Base-by-base conservation (phyloP, 768 basidiomycete species). In the Collybia mongolica region DNA sequence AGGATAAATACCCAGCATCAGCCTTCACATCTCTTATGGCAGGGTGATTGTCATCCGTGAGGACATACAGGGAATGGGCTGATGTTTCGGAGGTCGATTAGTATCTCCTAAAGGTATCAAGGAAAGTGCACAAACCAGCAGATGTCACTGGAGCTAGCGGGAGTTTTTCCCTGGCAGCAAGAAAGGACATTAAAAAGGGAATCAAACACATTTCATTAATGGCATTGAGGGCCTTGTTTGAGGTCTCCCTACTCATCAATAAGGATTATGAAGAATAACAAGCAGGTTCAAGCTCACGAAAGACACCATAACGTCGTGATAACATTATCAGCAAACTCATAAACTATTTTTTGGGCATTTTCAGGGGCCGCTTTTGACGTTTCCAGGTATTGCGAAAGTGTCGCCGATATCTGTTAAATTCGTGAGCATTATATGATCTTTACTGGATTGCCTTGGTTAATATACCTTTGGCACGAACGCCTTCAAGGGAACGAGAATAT, bases 271-370 rank as follows among this genome's bases (percentile, higher is more conserved):
- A 11, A 0, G 5, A 44, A 14, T 39, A 11, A 15, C 2, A 22
- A 6, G 2, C 14, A 22, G 42, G 39, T 28, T 39, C 40, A 9
- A 15, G 83, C 91, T 81, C 75, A 96, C 87, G 92, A 92, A 56
- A 98, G 76, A 69, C 93, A 95, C 95, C 95, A 97, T 20, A 98
- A 66, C 14, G 88, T 82, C 5, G 94, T 95, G 57, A 97, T 90
- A 35, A 95, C 83, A 65, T 93, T 97, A 56, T 97, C 95, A 2
- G 94, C 84, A 57, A 96, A 85, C 58, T 90, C 85, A 59, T 90
- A 91, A 2, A 94, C 84, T 20, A 93, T 73, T 66, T 83, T 86
- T 61, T 85, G 82, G 0, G 83, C 77, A 62, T 79, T 82, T 65
- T 90, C 83, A 2, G 88, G 75, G 17, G 86, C 72, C n/a, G 71